Conservation (phyloP, 2,329 filamentous ascomycete species). For the Claviceps cyperi region DNA sequence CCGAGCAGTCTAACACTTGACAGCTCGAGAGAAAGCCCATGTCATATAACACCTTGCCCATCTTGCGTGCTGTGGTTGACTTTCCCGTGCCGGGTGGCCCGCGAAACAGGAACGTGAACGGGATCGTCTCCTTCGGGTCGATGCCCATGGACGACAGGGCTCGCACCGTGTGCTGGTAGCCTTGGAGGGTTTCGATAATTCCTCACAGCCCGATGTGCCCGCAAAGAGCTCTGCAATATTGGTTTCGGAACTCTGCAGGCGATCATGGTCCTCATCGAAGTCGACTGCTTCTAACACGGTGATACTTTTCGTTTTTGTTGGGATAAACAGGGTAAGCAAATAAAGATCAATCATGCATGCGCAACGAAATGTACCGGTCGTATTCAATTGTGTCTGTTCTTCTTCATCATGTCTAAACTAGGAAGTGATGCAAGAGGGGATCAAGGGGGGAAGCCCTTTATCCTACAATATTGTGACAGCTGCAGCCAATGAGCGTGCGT, state of each 20-base stretch:
- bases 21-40: slow-evolving; percentile 49
- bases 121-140: slow-evolving; percentile 28
- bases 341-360: no score
- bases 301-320: slow-evolving; percentile 33
- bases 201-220: slow-evolving; percentile 40
- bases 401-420: no score
- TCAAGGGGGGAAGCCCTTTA: no score
- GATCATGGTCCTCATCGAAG: slow-evolving; percentile 50
- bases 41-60: slow-evolving; percentile 63
- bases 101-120: slow-evolving; percentile 55
- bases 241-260: slow-evolving; percentile 24
- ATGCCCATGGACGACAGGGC: slow-evolving; percentile 13
- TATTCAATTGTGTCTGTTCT: no score
- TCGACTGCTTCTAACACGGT: slow-evolving; percentile 59
- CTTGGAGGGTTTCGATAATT: slow-evolving; percentile 35
- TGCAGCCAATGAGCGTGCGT: no score
- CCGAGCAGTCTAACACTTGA: slow-evolving; percentile 51
- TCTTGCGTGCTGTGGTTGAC: slow-evolving; percentile 56
- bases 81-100: slow-evolving; percentile 57
- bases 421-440: no score
- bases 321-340: no score
- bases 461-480: no score
- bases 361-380: no score
- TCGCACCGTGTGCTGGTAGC: slow-evolving; percentile 29
- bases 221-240: slow-evolving; percentile 41